phyloP scores from a whole-genome alignment of 148 eudicot species.

The Heliosperma pusillum region DNA sequence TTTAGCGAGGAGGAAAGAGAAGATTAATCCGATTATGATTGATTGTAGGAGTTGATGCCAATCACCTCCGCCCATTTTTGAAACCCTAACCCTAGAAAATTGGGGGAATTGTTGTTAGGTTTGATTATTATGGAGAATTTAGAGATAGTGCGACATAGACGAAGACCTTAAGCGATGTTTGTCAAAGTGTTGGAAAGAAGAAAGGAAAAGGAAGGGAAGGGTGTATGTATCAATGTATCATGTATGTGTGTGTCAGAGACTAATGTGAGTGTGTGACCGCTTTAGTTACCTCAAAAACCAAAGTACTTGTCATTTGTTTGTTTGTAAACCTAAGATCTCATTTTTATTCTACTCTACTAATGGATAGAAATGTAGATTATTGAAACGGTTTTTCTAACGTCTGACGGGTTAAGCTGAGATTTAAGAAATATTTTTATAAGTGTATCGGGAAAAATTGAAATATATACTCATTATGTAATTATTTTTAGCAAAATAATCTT shows the following conservation, averaged over 20 bases:
- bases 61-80: conserved; percentile 44
- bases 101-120: neutral
- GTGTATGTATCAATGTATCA: too few species aligned
- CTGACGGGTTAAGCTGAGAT: too few species aligned
- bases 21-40: conserved; percentile 61
- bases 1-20: conserved; percentile 83
- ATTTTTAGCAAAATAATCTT: too few species aligned
- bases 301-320: neutral
- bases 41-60: conserved; percentile 69
- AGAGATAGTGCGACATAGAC: neutral
- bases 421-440: too few species aligned
- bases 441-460: too few species aligned
- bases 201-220: too few species aligned
- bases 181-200: neutral
- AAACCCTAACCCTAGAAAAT: conserved; percentile 27
- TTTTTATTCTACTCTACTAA: too few species aligned
- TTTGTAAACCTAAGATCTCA: neutral
- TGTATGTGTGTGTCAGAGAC: too few species aligned
- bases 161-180: neutral
- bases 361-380: too few species aligned
- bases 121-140: neutral
- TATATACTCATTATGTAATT: too few species aligned
- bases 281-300: neutral
- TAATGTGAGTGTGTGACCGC: too few species aligned
- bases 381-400: too few species aligned